Percentiles rank a stretch among this genome's conserved stretches.
These are phyloP conservation scores for Tylopilus sp. DNA, from an alignment of 1,284 basidiomycete species.

Conservation along the genomic window DNA sequence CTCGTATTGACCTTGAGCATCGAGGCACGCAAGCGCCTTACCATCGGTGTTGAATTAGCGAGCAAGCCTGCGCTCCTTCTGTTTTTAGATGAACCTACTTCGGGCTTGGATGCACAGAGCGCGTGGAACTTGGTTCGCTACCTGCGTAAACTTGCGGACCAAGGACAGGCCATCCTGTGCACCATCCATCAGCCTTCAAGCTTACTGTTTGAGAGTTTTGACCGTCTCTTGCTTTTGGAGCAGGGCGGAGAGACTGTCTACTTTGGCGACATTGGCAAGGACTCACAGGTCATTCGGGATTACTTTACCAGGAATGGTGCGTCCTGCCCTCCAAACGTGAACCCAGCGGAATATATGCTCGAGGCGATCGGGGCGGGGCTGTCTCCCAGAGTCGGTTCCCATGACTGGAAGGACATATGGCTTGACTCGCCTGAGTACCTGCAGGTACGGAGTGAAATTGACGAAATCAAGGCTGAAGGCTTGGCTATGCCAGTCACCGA, in stretches of 20 bases:
- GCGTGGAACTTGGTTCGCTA: conserved; percentile 85
- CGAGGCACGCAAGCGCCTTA: conserved; percentile 82
- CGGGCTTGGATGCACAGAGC: conserved; percentile 76
- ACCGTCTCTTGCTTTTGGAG: conserved; percentile 64
- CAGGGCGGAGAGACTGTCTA: conserved; percentile 71
- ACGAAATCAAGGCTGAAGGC: conserved; percentile 42
- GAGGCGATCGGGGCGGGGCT: conserved; percentile 77
- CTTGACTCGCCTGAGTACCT: conserved; percentile 48
- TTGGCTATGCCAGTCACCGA: conserved; percentile 39
- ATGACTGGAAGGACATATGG: conserved; percentile 81
- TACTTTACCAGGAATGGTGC: conserved; percentile 73
- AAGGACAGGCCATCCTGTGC: conserved; percentile 78
- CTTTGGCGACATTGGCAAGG: conserved; percentile 74
- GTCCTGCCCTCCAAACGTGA: conserved; percentile 56
- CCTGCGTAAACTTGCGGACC: conserved; percentile 78
- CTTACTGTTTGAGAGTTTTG: conserved; percentile 72
- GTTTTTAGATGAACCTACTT: conserved; percentile 65
- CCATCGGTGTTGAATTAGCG: conserved; percentile 86
- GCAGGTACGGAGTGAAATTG: conserved; percentile 41
- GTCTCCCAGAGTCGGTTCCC: conserved; percentile 56
- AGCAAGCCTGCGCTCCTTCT: conserved; percentile 80
- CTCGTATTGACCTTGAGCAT: conserved; percentile 62
- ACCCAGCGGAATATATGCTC: conserved; percentile 60
- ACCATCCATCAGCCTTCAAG: conserved; percentile 77
- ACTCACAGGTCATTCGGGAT: conserved; percentile 55